phyloP scores from a whole-genome alignment of 768 basidiomycete species.

The Boletus tylopilopsis region DNA sequence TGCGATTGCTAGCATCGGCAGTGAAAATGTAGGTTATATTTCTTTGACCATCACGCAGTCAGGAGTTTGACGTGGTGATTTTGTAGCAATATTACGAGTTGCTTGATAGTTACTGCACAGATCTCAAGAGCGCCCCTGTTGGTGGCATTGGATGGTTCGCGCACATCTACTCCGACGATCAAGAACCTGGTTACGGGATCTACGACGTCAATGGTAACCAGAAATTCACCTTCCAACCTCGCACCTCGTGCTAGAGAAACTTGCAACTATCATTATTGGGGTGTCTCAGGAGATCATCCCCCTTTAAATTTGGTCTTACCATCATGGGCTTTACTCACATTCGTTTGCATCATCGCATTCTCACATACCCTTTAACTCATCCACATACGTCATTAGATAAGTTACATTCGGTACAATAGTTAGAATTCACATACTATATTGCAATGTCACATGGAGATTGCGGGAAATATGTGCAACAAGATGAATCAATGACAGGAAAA shows the following conservation, averaged over 20 bases:
- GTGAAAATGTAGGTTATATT: constrained; percentile 48
- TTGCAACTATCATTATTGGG: neutral
- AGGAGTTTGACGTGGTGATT: neutral
- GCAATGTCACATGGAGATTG: no score
- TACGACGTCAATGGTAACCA: constrained; percentile 43
- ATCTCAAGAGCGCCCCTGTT: constrained; percentile 53
- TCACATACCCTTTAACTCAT: neutral
- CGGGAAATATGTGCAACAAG: neutral
- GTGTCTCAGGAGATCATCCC: neutral
- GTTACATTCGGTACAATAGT: neutral
- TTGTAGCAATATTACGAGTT: constrained; percentile 53
- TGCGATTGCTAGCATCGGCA: constrained; percentile 59
- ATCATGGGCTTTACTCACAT: neutral
- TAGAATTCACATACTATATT: no score
- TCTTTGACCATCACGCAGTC: neutral
- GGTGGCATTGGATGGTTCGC: constrained; percentile 82
- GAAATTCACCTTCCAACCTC: constrained; percentile 66
- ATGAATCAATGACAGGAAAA: neutral
- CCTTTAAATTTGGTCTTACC: neutral
- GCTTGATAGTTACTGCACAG: constrained; percentile 59
- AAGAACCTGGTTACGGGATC: constrained; percentile 70
- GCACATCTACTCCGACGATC: constrained; percentile 68
- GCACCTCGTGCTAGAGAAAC: constrained; percentile 49
- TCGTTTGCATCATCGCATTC: neutral
- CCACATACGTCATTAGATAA: neutral